Percentiles rank a stretch among this genome's conserved stretches.
Conservation (phyloP, 2,329 filamentous ascomycete genomes). For the Niveomyces coronatus region DNA sequence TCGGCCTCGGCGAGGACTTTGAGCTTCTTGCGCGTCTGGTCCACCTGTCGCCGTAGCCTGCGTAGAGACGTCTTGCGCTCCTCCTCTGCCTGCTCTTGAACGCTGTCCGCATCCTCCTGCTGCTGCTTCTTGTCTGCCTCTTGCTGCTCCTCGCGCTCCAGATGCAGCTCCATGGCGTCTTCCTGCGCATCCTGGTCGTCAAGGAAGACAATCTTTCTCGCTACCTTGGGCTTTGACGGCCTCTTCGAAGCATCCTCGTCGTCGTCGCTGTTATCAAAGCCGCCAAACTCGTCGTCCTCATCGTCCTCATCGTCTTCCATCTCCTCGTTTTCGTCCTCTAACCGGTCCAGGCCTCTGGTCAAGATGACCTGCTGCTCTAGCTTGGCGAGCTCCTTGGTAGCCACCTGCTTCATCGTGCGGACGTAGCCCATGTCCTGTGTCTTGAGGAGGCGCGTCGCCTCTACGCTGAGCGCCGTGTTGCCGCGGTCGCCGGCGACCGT, state of each 20-base stretch:
- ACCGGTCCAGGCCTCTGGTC: constrained; percentile 25
- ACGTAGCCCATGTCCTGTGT: constrained; percentile 59
- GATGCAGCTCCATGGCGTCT: constrained; percentile 19
- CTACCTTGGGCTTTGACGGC: constrained; percentile 19
- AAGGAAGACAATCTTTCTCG: constrained; percentile 44
- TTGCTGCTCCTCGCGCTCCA: constrained; percentile 22
- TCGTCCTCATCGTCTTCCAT: constrained; percentile 25
- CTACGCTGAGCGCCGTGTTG: constrained; percentile 42
- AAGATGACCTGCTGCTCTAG: constrained; percentile 45
- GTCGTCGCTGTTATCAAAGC: constrained; percentile 21
- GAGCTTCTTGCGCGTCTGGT: constrained; percentile 42
- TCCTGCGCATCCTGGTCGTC: constrained; percentile 29
- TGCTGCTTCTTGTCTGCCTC: constrained; percentile 17
- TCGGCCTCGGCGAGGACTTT: constrained; percentile 45
- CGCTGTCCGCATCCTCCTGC: constrained; percentile 13
- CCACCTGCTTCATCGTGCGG: constrained; percentile 50
- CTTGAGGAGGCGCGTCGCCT: constrained; percentile 53
- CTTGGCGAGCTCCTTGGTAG: constrained; percentile 44
- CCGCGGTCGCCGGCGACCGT: constrained; percentile 48
- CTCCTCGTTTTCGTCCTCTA: constrained; percentile 26
- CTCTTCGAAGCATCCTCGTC: constrained; percentile 22
- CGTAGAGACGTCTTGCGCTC: constrained; percentile 32
- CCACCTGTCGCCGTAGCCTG: constrained; percentile 38
- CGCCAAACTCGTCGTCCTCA: constrained; percentile 21
- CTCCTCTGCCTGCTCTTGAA: constrained; percentile 22